Evolutionary conservation across 2,329 filamentous ascomycete species (phyloP).

Genomic region (Cladophialophora immunda): DNA sequence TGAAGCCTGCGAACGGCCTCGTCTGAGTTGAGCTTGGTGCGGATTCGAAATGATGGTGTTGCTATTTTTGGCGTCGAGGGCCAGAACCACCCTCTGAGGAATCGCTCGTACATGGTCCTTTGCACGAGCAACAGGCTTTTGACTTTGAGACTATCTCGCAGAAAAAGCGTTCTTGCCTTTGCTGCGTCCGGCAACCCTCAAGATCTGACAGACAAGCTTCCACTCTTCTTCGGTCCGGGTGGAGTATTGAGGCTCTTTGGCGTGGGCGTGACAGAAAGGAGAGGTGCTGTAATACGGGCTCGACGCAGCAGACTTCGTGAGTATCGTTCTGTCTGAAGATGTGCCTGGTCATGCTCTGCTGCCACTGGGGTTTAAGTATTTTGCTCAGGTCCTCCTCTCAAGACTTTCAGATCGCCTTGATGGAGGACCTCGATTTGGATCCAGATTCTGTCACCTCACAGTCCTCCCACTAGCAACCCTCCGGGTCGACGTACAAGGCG

Average conservation of each 20-base stretch:
- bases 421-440: background rate
- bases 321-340: background rate
- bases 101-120: background rate
- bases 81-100: background rate
- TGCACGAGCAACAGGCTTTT: background rate
- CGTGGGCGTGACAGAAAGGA: background rate
- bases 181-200: background rate
- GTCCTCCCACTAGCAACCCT: background rate
- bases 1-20: slow-evolving; percentile 22
- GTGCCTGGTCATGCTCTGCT: background rate
- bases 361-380: background rate
- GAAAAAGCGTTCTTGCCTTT: background rate
- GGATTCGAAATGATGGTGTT: slow-evolving; percentile 18
- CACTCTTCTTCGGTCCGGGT: background rate
- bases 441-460: background rate
- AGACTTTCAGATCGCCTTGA: background rate
- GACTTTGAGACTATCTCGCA: background rate
- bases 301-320: background rate
- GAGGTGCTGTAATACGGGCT: background rate
- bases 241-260: background rate
- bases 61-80: background rate
- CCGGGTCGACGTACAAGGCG: background rate
- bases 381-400: background rate
- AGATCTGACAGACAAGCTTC: background rate
- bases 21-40: slow-evolving; percentile 24